These are phyloP conservation scores for Murraya paniculata DNA, from an alignment of 345 rosid genomes.

Conservation along the genomic window DNA sequence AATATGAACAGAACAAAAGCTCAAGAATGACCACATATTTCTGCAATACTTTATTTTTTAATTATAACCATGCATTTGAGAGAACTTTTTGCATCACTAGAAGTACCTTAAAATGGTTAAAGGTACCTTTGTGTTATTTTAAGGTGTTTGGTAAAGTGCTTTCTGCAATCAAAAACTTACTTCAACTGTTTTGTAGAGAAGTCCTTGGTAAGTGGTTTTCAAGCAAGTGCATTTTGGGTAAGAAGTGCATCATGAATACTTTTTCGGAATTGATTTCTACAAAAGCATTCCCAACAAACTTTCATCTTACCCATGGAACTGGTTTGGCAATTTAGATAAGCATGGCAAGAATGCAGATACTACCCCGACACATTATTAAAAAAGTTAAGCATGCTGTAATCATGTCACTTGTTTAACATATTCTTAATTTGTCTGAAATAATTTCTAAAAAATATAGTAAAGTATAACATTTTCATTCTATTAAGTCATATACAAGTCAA, in stretches of 20 bases:
- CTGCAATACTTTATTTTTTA: background rate
- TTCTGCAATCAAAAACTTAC: background rate
- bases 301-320: background rate
- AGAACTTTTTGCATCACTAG: background rate
- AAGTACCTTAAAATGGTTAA: too few relatives aligned
- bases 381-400: background rate
- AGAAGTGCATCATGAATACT: background rate
- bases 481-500: background rate
- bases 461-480: too few relatives aligned
- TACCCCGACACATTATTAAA: background rate
- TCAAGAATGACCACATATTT: background rate
- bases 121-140: too few relatives aligned
- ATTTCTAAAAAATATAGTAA: too few relatives aligned
- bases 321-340: background rate
- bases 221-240: background rate
- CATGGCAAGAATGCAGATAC: background rate
- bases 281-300: background rate
- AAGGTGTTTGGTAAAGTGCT: background rate
- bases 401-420: background rate
- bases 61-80: background rate
- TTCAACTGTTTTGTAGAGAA: background rate
- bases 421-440: too few relatives aligned
- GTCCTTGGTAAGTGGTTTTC: background rate
- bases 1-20: background rate
- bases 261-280: background rate